These are phyloP conservation scores for Oxyria digyna DNA, from an alignment of 148 eudicot species.

Conservation along the genomic window DNA sequence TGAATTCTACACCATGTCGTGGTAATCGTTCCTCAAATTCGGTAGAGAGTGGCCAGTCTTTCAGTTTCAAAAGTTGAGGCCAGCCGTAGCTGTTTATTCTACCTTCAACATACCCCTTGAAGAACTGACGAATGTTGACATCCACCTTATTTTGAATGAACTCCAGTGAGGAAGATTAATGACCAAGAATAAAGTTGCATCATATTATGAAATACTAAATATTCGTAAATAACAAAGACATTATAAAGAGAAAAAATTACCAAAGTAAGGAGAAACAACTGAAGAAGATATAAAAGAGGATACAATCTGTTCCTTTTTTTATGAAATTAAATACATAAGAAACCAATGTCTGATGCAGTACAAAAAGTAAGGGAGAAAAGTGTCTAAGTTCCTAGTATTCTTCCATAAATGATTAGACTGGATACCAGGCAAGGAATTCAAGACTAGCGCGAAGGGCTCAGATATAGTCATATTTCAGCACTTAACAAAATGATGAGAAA, in stretches of 20 bases:
- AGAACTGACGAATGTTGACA: slow-evolving; percentile 41
- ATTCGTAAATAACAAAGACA: not conserved
- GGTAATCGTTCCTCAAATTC: slow-evolving; percentile 50
- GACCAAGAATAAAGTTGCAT: not conserved
- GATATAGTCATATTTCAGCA: not conserved
- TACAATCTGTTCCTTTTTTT: not conserved
- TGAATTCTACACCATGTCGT: slow-evolving; percentile 52
- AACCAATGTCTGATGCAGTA: too few species aligned
- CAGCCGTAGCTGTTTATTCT: slow-evolving; percentile 14
- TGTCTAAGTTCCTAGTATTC: not conserved
- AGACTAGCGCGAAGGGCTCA: not conserved
- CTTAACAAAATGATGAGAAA: too few species aligned
- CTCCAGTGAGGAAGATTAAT: not conserved
- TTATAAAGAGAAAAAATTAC: not conserved
- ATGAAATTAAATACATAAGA: not conserved
- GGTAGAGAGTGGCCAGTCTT: slow-evolving; percentile 56
- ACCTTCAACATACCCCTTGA: slow-evolving; percentile 32
- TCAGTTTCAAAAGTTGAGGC: slow-evolving; percentile 55
- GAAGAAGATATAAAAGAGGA: not conserved
- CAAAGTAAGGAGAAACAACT: not conserved
- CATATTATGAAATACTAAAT: not conserved
- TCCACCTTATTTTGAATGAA: slow-evolving; percentile 25
- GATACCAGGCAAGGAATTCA: too few species aligned
- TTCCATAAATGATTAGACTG: not conserved
- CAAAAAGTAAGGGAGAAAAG: not conserved